These are phyloP conservation scores for Diaporthe vexans DNA, from an alignment of 2,329 filamentous ascomycete genomes.

Conservation along the genomic window DNA sequence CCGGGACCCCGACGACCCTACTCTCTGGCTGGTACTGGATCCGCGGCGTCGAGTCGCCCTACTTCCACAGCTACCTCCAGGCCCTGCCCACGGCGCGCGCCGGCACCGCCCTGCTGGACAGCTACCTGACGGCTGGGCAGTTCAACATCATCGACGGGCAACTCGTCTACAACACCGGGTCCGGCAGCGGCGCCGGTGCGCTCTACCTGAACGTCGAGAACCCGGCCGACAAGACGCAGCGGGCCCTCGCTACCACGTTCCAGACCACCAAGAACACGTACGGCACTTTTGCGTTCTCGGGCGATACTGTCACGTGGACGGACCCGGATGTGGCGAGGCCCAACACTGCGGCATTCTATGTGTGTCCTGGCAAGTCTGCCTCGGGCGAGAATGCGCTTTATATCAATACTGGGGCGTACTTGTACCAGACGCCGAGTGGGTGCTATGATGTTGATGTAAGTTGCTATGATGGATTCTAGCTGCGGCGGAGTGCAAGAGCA, in stretches of 20 bases:
- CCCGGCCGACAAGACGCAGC: slow-evolving; percentile 57
- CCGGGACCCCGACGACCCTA: slow-evolving; percentile 52
- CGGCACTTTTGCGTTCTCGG: slow-evolving; percentile 66
- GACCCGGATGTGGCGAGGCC: slow-evolving; percentile 59
- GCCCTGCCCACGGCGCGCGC: slow-evolving; percentile 53
- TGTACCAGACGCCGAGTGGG: slow-evolving; percentile 66
- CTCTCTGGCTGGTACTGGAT: slow-evolving; percentile 66
- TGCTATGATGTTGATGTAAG: slow-evolving; percentile 52
- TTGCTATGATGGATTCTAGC: not conserved
- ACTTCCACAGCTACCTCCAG: slow-evolving; percentile 66
- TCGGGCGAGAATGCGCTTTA: slow-evolving; percentile 59
- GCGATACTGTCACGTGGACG: slow-evolving; percentile 67
- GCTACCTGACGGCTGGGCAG: slow-evolving; percentile 65
- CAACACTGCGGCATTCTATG: slow-evolving; percentile 68
- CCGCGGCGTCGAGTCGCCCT: slow-evolving; percentile 65
- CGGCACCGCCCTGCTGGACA: slow-evolving; percentile 61
- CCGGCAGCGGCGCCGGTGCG: slow-evolving; percentile 44
- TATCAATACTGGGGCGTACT: slow-evolving; percentile 69
- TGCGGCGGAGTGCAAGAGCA: slow-evolving; percentile 37
- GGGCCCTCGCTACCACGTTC: slow-evolving; percentile 63
- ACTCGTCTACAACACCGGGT: slow-evolving; percentile 60
- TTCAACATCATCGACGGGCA: slow-evolving; percentile 67
- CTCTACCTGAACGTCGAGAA: slow-evolving; percentile 61
- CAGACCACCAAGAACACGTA: slow-evolving; percentile 62
- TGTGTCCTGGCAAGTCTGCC: slow-evolving; percentile 53